Evolutionary conservation across 495 filamentous ascomycete genomes (phyloP), one percentile per base, ranked within the genome.

Genomic region (Chaetomidium leptoderma): DNA sequence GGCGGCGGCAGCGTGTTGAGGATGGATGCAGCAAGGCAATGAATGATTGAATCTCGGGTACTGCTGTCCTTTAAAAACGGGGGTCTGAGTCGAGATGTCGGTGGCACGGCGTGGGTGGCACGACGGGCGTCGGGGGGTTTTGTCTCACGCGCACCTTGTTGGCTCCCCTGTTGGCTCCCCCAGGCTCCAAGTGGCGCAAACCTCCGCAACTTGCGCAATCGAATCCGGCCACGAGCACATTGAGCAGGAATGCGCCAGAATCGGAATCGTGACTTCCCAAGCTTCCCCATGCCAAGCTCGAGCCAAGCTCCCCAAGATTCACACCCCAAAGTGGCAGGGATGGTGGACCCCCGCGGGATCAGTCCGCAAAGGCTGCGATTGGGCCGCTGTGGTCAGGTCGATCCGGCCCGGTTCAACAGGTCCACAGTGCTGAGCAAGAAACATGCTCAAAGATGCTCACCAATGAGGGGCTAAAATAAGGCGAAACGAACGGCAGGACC

Each of bases 401-500:
- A 10, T 24, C 29, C 13, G 52, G 33, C 30, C 54, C 50, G 46
- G 51, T 32, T 52, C 49, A 23, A 11, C 17, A 17, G 19, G 32
- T 37, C 32, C 29, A 36, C 60, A 45, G 44, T 32, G 33, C 42
- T 54, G 52, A 51, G 57, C 51, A 35, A 53, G 23, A 66, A 66
- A 66, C 53, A 43, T 66, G 63, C 63, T 66, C 63, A 66, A 66
- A 66, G 63, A 35, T 63, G 61, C 63, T 55, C 58, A n/a, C n/a
- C n/a, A n/a, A n/a, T n/a, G n/a, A n/a, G n/a, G n/a, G n/a, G n/a
- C n/a, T n/a, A n/a, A n/a, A 60, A 30, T 36, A 37, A 37, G 10
- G 44, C 48, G 21, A 32, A 17, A 32, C 7, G 39, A 17, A 32
- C 7, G 8, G 4, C 6, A 17, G 17, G 23, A 11, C 19, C 4